Base-by-base conservation (phyloP, 106 monocot genomes). In the Chionographis japonica region DNA sequence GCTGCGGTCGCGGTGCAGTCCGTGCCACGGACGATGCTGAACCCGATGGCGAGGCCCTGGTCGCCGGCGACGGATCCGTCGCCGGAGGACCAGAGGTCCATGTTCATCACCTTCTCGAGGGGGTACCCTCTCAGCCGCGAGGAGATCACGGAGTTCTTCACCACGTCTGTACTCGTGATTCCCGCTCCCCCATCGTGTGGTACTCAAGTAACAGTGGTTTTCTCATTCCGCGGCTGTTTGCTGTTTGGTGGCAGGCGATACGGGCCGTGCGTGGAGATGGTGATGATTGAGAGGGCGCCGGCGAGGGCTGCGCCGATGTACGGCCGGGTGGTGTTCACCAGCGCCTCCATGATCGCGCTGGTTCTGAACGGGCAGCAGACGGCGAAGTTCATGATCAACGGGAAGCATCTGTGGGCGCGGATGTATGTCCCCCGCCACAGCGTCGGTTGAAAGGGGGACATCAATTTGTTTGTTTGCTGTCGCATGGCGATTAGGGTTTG, bases 71-170 rank as follows among this genome's bases (percentile, higher is more conserved):
- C 12, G 4, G 62, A 71, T 8, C 52, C 12, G 0, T 50, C 53
- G 17, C 69, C 81, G 50, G 78, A 81, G 54, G 81, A 82, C 12
- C 60, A 75, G 54, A 40, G 86, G 15, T 81, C 86, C 4, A 63
- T 86, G 72, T 86, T 86, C 73, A 70, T 86, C 60, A 82, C 86
- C 42, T 86, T 86, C 70, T 82, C 86, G 2, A 63, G 62, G 37
- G 86, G 86, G 16, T 69, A 75, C 39, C 86, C 86, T 0, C 43
- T 86, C 15, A 66, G 66, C 12, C 57, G 61, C n/a, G 75, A 82
- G 12, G 86, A 86, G n/a, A 82, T 86, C 12, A 37, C 35, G 4
- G 75, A 82, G 12, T 86, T 79, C 76, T 86, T 86, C 52, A 79
- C 52, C 19, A n/a, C 12, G 81, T 81, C 78, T 77, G 71, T 51